Conservation (phyloP, 768 basidiomycete genomes). For the Dendrothele bispora region DNA sequence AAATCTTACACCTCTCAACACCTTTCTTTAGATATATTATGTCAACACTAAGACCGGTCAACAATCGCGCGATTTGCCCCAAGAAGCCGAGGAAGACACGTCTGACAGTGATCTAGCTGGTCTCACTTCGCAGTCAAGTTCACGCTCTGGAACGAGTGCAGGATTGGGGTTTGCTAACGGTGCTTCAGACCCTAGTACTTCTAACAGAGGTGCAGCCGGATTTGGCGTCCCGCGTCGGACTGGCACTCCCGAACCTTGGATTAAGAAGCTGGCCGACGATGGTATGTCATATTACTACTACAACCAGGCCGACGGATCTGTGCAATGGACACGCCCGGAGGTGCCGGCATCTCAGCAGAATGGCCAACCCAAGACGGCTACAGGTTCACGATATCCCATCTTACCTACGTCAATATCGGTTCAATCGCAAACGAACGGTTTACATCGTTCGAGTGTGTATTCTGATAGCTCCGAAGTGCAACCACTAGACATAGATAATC, state of each 20-base stretch:
- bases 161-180: slow-evolving; percentile 48
- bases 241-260: slow-evolving; percentile 81
- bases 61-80: slow-evolving; percentile 81
- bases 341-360: slow-evolving; percentile 9
- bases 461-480: slow-evolving; percentile 81
- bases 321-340: slow-evolving; percentile 72
- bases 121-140: slow-evolving; percentile 55
- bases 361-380: slow-evolving; percentile 10
- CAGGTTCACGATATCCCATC: slow-evolving; percentile 12
- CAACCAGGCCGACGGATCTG: slow-evolving; percentile 67
- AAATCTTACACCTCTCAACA: not conserved
- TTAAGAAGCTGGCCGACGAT: slow-evolving; percentile 77
- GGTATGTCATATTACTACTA: slow-evolving; percentile 78
- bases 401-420: slow-evolving; percentile 25
- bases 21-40: slow-evolving; percentile 79
- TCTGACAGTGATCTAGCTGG: slow-evolving; percentile 65
- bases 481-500: slow-evolving; percentile 36
- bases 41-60: slow-evolving; percentile 88
- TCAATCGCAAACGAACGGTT: slow-evolving; percentile 26
- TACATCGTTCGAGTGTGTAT: slow-evolving; percentile 50
- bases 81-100: slow-evolving; percentile 63
- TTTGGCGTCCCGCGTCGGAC: slow-evolving; percentile 61
- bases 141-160: slow-evolving; percentile 54
- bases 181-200: slow-evolving; percentile 33
- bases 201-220: slow-evolving; percentile 36